Percentiles rank a stretch among this genome's conserved stretches.
Conservation (phyloP, 805 yeast species). For the Jamesozyma piceae region DNA sequence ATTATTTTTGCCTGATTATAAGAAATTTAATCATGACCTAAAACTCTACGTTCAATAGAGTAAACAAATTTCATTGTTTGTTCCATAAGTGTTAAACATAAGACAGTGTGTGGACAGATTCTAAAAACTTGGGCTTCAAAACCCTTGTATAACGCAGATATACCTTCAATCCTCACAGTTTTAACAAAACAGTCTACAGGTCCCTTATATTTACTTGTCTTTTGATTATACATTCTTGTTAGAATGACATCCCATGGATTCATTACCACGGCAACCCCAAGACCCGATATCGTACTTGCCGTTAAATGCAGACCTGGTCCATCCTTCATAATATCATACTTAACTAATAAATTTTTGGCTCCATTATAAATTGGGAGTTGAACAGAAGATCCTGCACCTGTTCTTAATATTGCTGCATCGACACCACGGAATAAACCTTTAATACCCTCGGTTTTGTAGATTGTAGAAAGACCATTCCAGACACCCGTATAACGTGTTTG, state of each 20-base stretch:
- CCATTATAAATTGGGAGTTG: slow-evolving; percentile 86
- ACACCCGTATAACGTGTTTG: slow-evolving; percentile 79
- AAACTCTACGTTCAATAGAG: slow-evolving; percentile 28
- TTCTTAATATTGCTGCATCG: slow-evolving; percentile 87
- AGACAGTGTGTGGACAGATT: slow-evolving; percentile 89
- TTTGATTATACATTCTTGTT: slow-evolving; percentile 92
- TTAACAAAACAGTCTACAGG: slow-evolving; percentile 84
- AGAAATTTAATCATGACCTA: slow-evolving; percentile 8
- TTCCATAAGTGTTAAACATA: slow-evolving; percentile 90
- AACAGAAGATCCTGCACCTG: slow-evolving; percentile 92
- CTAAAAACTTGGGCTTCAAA: slow-evolving; percentile 87
- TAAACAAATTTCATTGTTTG: slow-evolving; percentile 57
- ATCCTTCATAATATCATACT: slow-evolving; percentile 44
- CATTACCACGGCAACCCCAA: slow-evolving; percentile 92
- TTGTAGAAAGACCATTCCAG: slow-evolving; percentile 55
- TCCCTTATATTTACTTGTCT: slow-evolving; percentile 75
- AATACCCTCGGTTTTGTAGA: slow-evolving; percentile 67
- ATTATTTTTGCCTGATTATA: neutral
- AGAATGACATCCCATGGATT: slow-evolving; percentile 95
- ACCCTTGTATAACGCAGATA: slow-evolving; percentile 83
- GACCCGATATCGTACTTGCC: slow-evolving; percentile 71
- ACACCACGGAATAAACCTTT: slow-evolving; percentile 81
- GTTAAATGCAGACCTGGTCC: slow-evolving; percentile 64
- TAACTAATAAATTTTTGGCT: slow-evolving; percentile 54
- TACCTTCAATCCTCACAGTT: slow-evolving; percentile 78